Percentiles rank a stretch among this genome's conserved stretches.
Evolutionary conservation across 2,329 filamentous ascomycete genomes (phyloP).

Genomic region (Eutypella sp.): DNA sequence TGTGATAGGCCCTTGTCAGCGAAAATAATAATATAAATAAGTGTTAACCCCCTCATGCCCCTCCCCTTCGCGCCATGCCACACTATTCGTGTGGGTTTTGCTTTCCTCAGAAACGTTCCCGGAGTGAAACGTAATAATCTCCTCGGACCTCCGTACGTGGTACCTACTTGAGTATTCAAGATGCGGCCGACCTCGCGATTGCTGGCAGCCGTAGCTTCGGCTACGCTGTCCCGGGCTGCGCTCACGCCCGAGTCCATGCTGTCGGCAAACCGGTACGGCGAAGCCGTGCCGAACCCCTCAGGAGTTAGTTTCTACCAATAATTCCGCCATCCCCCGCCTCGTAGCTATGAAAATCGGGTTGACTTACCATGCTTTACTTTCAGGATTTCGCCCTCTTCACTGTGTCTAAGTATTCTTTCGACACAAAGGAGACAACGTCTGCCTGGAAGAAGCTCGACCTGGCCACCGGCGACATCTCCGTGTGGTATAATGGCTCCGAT

Average conservation of each 20-base stretch:
- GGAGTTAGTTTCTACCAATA: constrained; percentile 20
- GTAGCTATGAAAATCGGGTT: not conserved
- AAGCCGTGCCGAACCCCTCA: constrained; percentile 26
- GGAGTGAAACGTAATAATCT: not conserved
- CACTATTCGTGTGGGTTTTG: not conserved
- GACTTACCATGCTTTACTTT: constrained; percentile 11
- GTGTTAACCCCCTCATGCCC: not conserved
- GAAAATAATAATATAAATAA: not conserved
- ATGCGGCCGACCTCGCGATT: constrained; percentile 23
- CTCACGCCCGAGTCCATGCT: constrained; percentile 28
- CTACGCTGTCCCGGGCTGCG: constrained; percentile 22
- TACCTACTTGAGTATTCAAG: not conserved
- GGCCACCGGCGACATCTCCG: constrained; percentile 44
- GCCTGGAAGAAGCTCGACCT: constrained; percentile 53
- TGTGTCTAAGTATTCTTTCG: constrained; percentile 55
- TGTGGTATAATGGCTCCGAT: constrained; percentile 47
- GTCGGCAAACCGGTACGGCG: constrained; percentile 27
- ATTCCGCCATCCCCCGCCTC: too few relatives aligned
- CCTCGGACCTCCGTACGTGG: not conserved
- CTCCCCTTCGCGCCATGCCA: not conserved
- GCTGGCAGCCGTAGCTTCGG: constrained; percentile 19
- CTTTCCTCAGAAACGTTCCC: not conserved
- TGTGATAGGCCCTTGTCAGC: not conserved
- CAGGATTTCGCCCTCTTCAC: constrained; percentile 42
- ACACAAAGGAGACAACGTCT: constrained; percentile 40